Evolutionary conservation across 176 grass and related monocot genomes (phyloP).

Genomic region (Triticum timopheevii): DNA sequence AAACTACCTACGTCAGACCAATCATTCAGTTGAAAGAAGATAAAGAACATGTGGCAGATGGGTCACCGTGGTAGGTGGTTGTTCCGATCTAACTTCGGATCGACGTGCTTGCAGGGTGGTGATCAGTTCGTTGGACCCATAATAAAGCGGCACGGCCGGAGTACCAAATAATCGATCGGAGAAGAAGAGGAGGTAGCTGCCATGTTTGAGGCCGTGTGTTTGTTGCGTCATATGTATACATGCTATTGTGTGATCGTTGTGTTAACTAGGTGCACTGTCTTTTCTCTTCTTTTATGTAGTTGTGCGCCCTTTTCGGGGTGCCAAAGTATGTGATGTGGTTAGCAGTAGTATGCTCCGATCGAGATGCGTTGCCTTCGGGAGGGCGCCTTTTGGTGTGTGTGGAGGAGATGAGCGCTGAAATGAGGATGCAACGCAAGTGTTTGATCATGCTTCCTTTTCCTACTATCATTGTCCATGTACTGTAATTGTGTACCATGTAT

Average conservation of each 20-base stretch:
- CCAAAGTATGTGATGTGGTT: neutral
- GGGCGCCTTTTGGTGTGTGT: too few species aligned
- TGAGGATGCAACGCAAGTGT: neutral
- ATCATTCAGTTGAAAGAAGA: neutral
- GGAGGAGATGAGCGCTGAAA: too few species aligned
- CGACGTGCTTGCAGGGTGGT: conserved; percentile 67
- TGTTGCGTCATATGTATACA: neutral
- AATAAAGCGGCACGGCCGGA: neutral
- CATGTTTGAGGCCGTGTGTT: neutral
- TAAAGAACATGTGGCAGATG: neutral
- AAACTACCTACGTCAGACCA: neutral
- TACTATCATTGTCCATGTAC: neutral
- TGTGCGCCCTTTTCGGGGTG: too few species aligned
- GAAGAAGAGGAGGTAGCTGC: neutral
- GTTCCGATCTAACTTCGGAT: neutral
- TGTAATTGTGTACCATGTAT: too few species aligned
- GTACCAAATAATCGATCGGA: neutral
- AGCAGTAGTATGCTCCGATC: too few species aligned
- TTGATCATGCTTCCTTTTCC: conserved; percentile 15
- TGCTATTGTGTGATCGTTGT: neutral
- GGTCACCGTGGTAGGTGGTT: neutral
- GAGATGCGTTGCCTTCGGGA: too few species aligned
- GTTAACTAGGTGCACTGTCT: neutral
- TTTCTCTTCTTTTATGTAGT: neutral
- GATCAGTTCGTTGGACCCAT: conserved; percentile 72